Conservation (phyloP, 345 rosid species). For the Salix dunnii region DNA sequence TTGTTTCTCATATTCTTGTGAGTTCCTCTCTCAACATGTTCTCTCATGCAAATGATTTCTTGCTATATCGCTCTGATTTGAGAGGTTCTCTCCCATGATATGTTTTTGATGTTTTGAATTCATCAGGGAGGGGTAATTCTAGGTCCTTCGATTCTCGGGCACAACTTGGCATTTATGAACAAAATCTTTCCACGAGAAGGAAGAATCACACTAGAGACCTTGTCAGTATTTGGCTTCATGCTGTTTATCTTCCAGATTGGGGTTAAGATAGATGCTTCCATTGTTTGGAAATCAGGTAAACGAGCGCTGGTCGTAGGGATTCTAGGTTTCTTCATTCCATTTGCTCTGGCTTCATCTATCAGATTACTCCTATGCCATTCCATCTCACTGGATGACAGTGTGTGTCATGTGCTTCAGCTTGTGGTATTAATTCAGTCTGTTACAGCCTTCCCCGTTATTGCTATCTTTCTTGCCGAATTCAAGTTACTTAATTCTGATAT, state of each 20-base stretch:
- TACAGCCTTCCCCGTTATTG: slow-evolving; percentile 35
- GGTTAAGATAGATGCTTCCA: slow-evolving; percentile 32
- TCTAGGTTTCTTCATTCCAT: slow-evolving; percentile 15
- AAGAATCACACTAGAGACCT: slow-evolving; percentile 21
- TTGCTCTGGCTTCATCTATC: slow-evolving; percentile 1
- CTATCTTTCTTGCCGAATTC: slow-evolving; percentile 32
- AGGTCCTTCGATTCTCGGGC: slow-evolving; percentile 44
- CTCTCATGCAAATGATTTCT: not conserved
- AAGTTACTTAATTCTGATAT: slow-evolving; percentile 44
- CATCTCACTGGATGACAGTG: not conserved
- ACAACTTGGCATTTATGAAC: slow-evolving; percentile 11
- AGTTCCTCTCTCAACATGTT: not conserved
- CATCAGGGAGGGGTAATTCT: slow-evolving; percentile 42
- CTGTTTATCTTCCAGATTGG: slow-evolving; percentile 34
- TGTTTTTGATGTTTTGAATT: not conserved
- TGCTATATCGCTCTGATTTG: not conserved
- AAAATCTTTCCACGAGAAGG: slow-evolving; percentile 29
- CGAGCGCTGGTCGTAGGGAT: slow-evolving; percentile 5
- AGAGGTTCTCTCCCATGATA: not conserved
- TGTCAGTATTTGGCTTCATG: slow-evolving; percentile 39
- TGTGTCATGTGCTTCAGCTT: slow-evolving; percentile 13
- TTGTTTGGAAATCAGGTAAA: slow-evolving; percentile 11
- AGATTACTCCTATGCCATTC: slow-evolving; percentile 11
- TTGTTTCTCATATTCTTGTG: slow-evolving; percentile 23
- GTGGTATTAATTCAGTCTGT: slow-evolving; percentile 24